Conservation (phyloP, 257 asterid genomes). For the Solanum sparsipilum region DNA sequence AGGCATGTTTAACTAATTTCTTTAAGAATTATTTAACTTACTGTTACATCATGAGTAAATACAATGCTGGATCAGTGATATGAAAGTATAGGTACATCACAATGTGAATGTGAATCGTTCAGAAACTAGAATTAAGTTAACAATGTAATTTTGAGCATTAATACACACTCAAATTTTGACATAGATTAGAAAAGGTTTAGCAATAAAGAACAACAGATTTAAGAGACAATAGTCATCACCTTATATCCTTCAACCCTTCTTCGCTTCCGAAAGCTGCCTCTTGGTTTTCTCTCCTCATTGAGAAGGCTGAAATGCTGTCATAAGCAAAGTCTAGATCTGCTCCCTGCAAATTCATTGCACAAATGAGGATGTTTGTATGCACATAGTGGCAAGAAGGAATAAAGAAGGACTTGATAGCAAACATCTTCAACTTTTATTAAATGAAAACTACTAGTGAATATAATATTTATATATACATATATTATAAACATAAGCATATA, state of each 20-base stretch:
- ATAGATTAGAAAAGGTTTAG: not conserved
- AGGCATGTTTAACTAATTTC: not conserved
- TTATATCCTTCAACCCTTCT: slow-evolving; percentile 93
- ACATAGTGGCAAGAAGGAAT: not conserved
- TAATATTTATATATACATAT: no score
- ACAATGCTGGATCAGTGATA: not conserved
- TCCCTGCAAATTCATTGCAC: slow-evolving; percentile 40
- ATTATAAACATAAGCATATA: not conserved
- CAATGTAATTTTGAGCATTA: not conserved
- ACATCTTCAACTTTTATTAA: not conserved
- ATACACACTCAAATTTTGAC: not conserved
- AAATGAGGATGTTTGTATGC: not conserved
- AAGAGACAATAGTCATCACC: slow-evolving; percentile 29
- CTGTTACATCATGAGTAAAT: not conserved
- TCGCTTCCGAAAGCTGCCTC: slow-evolving; percentile 97
- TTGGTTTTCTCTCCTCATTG: slow-evolving; percentile 90
- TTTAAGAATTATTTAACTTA: not conserved
- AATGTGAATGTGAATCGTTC: not conserved
- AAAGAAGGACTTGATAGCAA: not conserved
- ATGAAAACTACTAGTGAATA: not conserved
- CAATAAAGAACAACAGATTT: not conserved
- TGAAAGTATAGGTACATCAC: not conserved
- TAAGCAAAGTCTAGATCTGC: slow-evolving; percentile 94
- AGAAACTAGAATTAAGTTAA: not conserved
- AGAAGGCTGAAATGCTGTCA: slow-evolving; percentile 97